Conservation (phyloP, 2,329 filamentous ascomycete genomes). For the Penicillium crustosum region DNA sequence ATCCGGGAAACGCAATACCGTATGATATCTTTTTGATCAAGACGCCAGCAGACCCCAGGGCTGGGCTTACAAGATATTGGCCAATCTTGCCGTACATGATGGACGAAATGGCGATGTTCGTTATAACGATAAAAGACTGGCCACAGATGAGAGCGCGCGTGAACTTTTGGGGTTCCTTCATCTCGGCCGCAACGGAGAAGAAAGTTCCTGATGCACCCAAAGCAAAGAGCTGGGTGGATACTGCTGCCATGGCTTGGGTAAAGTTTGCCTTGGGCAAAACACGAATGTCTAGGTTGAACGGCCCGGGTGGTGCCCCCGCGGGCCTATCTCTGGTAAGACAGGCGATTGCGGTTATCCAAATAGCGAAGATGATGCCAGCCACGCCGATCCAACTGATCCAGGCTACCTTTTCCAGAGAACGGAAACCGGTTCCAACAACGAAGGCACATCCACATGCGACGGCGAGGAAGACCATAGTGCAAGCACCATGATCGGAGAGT, state of each 20-base stretch:
- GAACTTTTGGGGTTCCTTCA: background rate
- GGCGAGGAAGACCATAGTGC: background rate
- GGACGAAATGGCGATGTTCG: background rate
- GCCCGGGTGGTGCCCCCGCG: too few relatives aligned
- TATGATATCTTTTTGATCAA: background rate
- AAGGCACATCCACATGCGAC: background rate
- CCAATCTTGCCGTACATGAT: background rate
- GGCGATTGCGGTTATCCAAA: background rate
- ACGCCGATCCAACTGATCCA: background rate
- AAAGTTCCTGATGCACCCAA: background rate
- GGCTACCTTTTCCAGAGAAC: background rate
- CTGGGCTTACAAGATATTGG: background rate
- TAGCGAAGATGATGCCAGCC: background rate
- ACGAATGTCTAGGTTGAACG: background rate
- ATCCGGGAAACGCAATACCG: background rate
- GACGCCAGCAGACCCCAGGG: background rate
- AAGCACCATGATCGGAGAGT: background rate
- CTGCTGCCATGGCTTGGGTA: background rate
- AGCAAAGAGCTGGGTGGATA: background rate
- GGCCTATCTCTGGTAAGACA: background rate
- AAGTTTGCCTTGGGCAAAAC: background rate
- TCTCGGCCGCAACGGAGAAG: background rate
- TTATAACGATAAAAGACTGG: background rate
- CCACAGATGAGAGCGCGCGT: background rate
- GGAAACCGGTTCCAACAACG: background rate